A percentile compares a stretch with the other conserved stretches of the same genome.
Evolutionary conservation across 106 monocot genomes (phyloP).

Genomic region (Narthecium ossifragum): DNA sequence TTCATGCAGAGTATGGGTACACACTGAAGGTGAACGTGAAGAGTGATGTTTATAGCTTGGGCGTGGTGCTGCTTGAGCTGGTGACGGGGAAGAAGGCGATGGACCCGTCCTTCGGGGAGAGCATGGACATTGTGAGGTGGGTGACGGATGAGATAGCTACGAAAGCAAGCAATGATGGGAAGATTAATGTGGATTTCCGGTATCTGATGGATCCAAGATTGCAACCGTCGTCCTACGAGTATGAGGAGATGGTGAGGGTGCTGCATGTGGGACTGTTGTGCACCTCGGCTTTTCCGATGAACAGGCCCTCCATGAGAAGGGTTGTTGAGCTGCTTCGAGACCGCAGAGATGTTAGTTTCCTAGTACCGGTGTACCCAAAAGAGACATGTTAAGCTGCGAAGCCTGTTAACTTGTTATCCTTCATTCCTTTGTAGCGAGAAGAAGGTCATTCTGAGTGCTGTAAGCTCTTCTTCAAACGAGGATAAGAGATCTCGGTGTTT

Average conservation of each 20-base stretch:
- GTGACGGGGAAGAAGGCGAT: slow-evolving; percentile 49
- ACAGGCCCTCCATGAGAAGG: slow-evolving; percentile 48
- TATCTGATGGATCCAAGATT: slow-evolving; percentile 27
- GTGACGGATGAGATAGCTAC: slow-evolving; percentile 20
- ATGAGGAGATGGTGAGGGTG: slow-evolving; percentile 36
- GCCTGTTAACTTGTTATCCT: too few species aligned
- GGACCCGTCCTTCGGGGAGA: slow-evolving; percentile 32
- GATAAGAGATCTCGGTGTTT: too few species aligned
- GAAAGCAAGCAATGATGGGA: neutral
- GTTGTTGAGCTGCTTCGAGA: slow-evolving; percentile 46
- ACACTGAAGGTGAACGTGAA: slow-evolving; percentile 56
- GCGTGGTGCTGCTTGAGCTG: slow-evolving; percentile 50
- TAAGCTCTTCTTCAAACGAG: too few species aligned
- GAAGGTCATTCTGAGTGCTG: too few species aligned
- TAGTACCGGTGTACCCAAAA: neutral
- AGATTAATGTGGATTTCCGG: neutral
- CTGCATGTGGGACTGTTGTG: slow-evolving; percentile 43
- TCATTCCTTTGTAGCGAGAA: too few species aligned
- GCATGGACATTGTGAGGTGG: slow-evolving; percentile 43
- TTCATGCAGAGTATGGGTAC: slow-evolving; percentile 51
- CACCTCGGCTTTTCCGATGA: slow-evolving; percentile 40
- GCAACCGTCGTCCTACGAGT: slow-evolving; percentile 17
- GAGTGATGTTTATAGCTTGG: slow-evolving; percentile 52
- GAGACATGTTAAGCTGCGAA: too few species aligned
- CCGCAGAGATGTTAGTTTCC: slow-evolving; percentile 14